Evolutionary conservation across 208 protist genomes (phyloP).

Genomic region (Wallacemonas sp.): DNA sequence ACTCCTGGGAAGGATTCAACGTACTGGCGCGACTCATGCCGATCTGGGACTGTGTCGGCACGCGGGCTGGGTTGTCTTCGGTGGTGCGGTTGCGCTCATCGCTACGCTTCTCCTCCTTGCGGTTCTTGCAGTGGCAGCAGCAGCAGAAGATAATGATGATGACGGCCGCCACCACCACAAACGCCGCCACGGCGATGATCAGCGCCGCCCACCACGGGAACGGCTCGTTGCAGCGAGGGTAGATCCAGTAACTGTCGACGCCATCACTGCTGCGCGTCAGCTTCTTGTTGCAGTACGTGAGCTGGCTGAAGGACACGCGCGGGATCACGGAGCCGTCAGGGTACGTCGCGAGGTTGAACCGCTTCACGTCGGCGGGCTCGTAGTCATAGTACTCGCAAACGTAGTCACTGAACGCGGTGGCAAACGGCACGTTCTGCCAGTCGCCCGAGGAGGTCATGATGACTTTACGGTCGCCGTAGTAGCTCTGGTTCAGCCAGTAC

Average conservation of each 20-base stretch:
- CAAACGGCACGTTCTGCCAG: conserved; percentile 48
- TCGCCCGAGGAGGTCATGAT: conserved; percentile 26
- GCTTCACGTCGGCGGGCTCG: conserved; percentile 26
- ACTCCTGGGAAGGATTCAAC: background rate
- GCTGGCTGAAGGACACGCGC: background rate
- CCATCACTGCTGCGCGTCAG: conserved; percentile 19
- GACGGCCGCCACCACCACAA: conserved; percentile 28
- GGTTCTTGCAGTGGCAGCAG: conserved; percentile 29
- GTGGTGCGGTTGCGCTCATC: conserved; percentile 24
- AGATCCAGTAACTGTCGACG: conserved; percentile 23
- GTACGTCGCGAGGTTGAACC: conserved; percentile 46
- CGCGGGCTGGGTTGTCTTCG: conserved; percentile 41
- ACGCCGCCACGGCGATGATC: conserved; percentile 30
- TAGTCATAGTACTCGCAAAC: conserved; percentile 68
- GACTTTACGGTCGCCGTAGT: conserved; percentile 41
- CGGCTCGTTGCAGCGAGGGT: conserved; percentile 32
- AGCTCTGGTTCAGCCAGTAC: conserved; percentile 43
- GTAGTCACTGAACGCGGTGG: conserved; percentile 43
- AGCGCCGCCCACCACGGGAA: conserved; percentile 61
- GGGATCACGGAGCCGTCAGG: conserved; percentile 42
- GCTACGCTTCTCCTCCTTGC: conserved; percentile 19
- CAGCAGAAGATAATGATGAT: conserved; percentile 49
- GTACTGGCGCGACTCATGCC: conserved; percentile 29
- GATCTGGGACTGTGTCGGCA: conserved; percentile 60
- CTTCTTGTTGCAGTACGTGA: conserved; percentile 28